Conservation (phyloP, 768 basidiomycete genomes). For the Tephrocybe sp. region DNA sequence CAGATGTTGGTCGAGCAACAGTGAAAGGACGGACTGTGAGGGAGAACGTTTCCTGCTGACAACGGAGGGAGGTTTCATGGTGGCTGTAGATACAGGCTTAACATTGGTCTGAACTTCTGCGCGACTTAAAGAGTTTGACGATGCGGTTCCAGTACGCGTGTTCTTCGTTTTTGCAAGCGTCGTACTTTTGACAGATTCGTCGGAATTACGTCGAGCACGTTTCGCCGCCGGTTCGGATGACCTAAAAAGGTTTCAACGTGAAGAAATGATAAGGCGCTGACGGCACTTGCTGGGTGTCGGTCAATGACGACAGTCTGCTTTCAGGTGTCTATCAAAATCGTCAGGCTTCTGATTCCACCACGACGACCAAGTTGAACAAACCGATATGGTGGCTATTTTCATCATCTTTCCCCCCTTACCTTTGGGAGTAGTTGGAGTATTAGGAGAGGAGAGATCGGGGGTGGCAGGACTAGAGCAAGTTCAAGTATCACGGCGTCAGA, state of each 20-base stretch:
- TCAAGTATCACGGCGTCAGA: slow-evolving; percentile 12
- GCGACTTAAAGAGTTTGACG: slow-evolving; percentile 33
- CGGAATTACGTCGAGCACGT: slow-evolving; percentile 19
- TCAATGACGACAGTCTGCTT: slow-evolving; percentile 21
- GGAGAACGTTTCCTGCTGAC: slow-evolving; percentile 21
- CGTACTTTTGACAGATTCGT: slow-evolving; percentile 14
- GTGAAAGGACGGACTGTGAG: slow-evolving; percentile 21
- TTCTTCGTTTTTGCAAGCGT: slow-evolving; percentile 23
- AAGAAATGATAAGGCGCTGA: neutral
- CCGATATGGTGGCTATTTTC: slow-evolving; percentile 4
- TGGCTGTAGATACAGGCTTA: slow-evolving; percentile 14
- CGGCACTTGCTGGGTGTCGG: slow-evolving; percentile 22
- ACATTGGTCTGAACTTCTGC: slow-evolving; percentile 15
- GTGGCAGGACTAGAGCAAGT: slow-evolving; percentile 6
- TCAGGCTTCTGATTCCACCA: neutral
- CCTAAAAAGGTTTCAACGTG: slow-evolving; percentile 11
- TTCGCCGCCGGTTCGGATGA: slow-evolving; percentile 28
- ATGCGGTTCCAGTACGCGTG: slow-evolving; percentile 19
- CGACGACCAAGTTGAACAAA: neutral
- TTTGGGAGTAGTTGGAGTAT: neutral
- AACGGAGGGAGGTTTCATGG: slow-evolving; percentile 21
- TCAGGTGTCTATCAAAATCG: slow-evolving; percentile 17
- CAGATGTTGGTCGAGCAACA: neutral
- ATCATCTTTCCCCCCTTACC: neutral
- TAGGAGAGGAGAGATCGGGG: neutral